Percentiles rank a stretch among this genome's conserved stretches.
These are phyloP conservation scores for Chenopodium quinoa DNA, from an alignment of 148 eudicot genomes.

Conservation along the genomic window DNA sequence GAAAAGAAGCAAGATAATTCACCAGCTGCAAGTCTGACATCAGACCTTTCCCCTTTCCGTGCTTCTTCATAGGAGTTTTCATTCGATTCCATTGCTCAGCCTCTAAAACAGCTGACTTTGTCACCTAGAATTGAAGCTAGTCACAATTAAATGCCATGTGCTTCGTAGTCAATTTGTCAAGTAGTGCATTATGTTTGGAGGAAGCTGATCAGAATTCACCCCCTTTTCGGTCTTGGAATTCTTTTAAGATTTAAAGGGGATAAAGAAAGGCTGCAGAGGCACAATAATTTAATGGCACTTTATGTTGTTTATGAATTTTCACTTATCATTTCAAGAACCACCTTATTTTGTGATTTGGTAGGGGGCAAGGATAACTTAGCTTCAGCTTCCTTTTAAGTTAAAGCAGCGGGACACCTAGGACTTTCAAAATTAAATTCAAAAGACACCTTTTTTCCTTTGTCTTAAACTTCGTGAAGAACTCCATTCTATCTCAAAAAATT, in stretches of 20 bases:
- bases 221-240: neutral
- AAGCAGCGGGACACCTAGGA: neutral
- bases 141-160: conserved; percentile 6
- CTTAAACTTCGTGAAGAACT: too few species aligned
- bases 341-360: neutral
- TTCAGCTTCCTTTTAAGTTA: neutral
- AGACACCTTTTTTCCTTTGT: too few species aligned
- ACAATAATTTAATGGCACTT: neutral
- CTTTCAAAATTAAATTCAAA: neutral
- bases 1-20: conserved; percentile 20
- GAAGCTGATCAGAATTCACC: neutral
- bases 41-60: conserved; percentile 87
- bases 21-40: conserved; percentile 46
- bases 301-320: neutral
- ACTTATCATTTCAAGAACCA: neutral
- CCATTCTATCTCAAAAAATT: neutral
- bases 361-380: neutral
- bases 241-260: neutral
- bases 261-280: neutral
- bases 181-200: neutral
- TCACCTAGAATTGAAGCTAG: conserved; percentile 35
- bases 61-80: conserved; percentile 45
- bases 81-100: conserved; percentile 28
- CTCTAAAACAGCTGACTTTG: conserved; percentile 29
- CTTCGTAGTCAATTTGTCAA: neutral